Base-by-base conservation (phyloP, 441 rosid species). In the Macaranga tanarius region DNA sequence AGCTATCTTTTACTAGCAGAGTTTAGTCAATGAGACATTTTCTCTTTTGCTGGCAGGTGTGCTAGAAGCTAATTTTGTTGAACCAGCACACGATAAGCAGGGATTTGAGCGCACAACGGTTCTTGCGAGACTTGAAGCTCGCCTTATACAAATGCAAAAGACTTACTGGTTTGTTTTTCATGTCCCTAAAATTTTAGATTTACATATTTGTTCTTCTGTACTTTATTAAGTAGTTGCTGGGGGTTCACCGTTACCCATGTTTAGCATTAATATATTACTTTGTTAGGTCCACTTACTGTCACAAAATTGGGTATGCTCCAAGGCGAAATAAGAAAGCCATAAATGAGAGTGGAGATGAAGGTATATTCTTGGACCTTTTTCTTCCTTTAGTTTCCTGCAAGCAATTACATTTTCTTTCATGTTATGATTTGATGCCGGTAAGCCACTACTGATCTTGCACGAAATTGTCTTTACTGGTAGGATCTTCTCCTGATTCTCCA, bases 31-130 rank as follows among this genome's bases (percentile, higher is more conserved):
- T 48, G 75, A 83, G 59, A 72, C 52, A 62, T 71, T 76, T 72
- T 61, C 7, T 28, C 72, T 69, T 69, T 57, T 84, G 62, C 57
- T 72, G 76, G 62, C 77, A 92, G 98, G 99, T 83, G 92, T 91
- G 57, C 78, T 95, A 85, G 97, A 94, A 80, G 97, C 97, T 28
- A 90, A 94, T 80, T 94, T 94, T 79, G 88, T 94, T 52, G 94
- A 94, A 79, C 99, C 97, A 70, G 94, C 99, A 78, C 97, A 92
- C 42, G 95, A 94, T 75, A 94, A 92, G 81, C 97, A 94, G 75
- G 93, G 95, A 28, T 94, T 92, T 81, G 97, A 94, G 81, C 89
- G 89, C 13, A 92, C 97, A 12, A 76, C 88, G 0, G 90, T 90
- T 76, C 89, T 92, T 55, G 70, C 92, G 56, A 92, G 92, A 71